Base-by-base conservation (phyloP, 495 filamentous ascomycete species). In the Penicillium egyptiacum region DNA sequence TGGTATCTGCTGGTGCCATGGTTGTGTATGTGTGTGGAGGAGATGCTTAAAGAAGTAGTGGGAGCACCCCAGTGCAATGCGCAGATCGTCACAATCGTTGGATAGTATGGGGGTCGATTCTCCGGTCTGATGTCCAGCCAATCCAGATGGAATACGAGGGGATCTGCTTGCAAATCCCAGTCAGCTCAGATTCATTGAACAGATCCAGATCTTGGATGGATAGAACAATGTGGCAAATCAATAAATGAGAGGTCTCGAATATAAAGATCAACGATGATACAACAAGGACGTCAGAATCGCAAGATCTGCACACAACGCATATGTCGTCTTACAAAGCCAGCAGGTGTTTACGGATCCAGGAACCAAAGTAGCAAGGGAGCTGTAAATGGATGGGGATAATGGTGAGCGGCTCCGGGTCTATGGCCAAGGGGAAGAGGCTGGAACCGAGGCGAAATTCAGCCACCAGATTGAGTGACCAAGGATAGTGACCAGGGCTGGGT, bases 1-100 rank as follows among this genome's bases (percentile, higher is more conserved):
- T 68, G 22, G 65, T 62, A 42, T 66, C 68, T 35, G 62, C 55
- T 14, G 68, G 67, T 7, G 72, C 69, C 72, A 75, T 75, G 48
- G 35, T 46, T 41, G 35, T 55, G 49, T 57, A 23, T 43, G 47
- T 44, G 11, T 31, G 11, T 33, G 30, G 17, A 22, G 35, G 20
- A 26, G 45, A n/a, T 41, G 44, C 23, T 28, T 25, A 14, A 5
- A 51, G 39, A 23, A 46, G 51, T 47, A 59, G 28, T n/a, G 37
- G 28, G 39, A 56, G 56, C 31, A 62, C 44, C 39, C 53, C 46
- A 33, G 44, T 56, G 17, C 44, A 53, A 45, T 6, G 52, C 28
- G 33, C 35, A 23, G 56, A 52, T 60, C 53, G 47, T 45, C 47
- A 42, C 45, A 28, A 39, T 62, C 20, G 58, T 39, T 11, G 28